Conservation (phyloP, 108 stramenopile species). For the Nannochloropsis gaditana region DNA sequence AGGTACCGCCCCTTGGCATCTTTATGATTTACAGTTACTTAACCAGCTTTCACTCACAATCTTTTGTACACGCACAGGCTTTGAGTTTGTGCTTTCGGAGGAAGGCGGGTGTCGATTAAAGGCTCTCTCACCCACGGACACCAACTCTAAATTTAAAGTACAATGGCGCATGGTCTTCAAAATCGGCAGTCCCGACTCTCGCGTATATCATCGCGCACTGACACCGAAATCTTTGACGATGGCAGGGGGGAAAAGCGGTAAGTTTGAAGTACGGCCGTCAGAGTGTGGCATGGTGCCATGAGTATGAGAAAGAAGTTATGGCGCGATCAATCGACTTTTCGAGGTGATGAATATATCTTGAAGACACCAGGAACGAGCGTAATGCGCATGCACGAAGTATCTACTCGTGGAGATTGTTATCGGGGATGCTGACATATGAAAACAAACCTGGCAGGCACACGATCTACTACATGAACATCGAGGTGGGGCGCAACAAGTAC, state of each 20-base stretch:
- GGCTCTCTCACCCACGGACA: not conserved
- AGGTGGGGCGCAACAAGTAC: slow-evolving; percentile 17
- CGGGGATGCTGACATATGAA: too few relatives aligned
- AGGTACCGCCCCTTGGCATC: too few relatives aligned
- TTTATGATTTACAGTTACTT: too few relatives aligned
- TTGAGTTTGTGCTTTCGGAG: not conserved
- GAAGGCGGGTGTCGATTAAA: not conserved
- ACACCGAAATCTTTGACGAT: slow-evolving; percentile 18
- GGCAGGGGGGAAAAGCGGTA: slow-evolving; percentile 19
- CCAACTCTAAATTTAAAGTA: not conserved
- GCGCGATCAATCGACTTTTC: too few relatives aligned
- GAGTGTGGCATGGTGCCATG: too few relatives aligned
- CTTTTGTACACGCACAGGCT: too few relatives aligned
- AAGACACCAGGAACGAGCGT: too few relatives aligned
- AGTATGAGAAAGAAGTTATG: too few relatives aligned
- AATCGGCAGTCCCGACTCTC: not conserved
- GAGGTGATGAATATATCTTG: too few relatives aligned
- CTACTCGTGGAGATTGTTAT: too few relatives aligned
- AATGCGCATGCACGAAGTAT: too few relatives aligned
- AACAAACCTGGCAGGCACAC: not conserved
- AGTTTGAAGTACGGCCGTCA: not conserved
- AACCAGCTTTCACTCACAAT: too few relatives aligned
- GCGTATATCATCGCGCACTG: slow-evolving; percentile 19
- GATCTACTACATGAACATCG: slow-evolving; percentile 12
- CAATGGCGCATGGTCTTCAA: not conserved